Percentiles rank a stretch among this genome's conserved stretches.
Evolutionary conservation across 2,329 filamentous ascomycete species (phyloP).

Genomic region (Arthrobotrys pseudoclavata): DNA sequence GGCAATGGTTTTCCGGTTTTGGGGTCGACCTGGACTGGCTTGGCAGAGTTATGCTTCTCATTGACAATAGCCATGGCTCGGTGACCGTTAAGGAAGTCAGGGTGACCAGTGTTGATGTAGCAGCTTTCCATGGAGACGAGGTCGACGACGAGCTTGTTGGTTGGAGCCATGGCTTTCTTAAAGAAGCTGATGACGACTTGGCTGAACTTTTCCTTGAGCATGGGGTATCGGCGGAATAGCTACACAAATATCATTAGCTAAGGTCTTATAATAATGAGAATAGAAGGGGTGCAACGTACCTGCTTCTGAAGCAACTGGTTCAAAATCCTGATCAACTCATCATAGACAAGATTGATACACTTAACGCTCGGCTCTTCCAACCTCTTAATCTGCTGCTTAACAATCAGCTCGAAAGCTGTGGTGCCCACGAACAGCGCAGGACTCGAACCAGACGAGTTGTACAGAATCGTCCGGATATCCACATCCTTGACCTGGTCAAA

Average conservation of each 20-base stretch:
- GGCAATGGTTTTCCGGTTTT: slow-evolving; percentile 97
- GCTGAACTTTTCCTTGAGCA: slow-evolving; percentile 96
- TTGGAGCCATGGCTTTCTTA: slow-evolving; percentile 98
- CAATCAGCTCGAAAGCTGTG: slow-evolving; percentile 97
- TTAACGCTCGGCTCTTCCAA: slow-evolving; percentile 96
- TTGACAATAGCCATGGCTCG: slow-evolving; percentile 99
- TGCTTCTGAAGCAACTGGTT: slow-evolving; percentile 87
- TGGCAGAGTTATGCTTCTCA: slow-evolving; percentile 83
- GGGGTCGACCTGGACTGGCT: slow-evolving; percentile 94
- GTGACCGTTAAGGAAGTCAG: slow-evolving; percentile 96
- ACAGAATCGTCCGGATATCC: slow-evolving; percentile 95
- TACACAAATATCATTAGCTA: slow-evolving; percentile 63
- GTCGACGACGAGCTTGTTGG: slow-evolving; percentile 95
- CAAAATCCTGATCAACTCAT: slow-evolving; percentile 95
- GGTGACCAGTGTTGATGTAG: slow-evolving; percentile 98
- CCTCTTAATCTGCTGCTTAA: slow-evolving; percentile 98
- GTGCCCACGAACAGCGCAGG: slow-evolving; percentile 97
- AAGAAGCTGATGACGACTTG: slow-evolving; percentile 92
- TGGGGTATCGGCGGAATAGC: slow-evolving; percentile 92
- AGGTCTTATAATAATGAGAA: not conserved
- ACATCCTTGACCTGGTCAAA: slow-evolving; percentile 98
- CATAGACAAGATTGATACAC: slow-evolving; percentile 96
- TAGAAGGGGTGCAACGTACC: slow-evolving; percentile 53
- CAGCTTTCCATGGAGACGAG: slow-evolving; percentile 95
- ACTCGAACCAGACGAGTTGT: slow-evolving; percentile 99